Base-by-base conservation (phyloP, 2,329 filamentous ascomycete species). In the Cladosporium austrohemisphaericum region DNA sequence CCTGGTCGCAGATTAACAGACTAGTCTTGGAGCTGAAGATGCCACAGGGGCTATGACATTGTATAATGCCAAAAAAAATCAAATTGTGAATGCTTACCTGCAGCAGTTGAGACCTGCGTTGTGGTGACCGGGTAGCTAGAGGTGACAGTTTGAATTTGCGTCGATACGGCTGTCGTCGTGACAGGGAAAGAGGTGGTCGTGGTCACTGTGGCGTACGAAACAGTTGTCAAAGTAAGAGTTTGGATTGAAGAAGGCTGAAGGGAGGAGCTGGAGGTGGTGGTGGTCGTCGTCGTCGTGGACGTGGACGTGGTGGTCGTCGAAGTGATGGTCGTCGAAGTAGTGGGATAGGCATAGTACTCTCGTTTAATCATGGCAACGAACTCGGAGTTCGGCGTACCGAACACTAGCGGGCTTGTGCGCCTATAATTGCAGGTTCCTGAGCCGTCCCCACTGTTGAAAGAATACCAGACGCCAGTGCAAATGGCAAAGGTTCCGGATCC, bases 111-210 rank as follows among this genome's bases (percentile, higher is more conserved):
- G 4, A 43, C 13, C 14, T 43, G 40, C 2, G 40, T 32, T 31
- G 20, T 29, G 7, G 41, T 45, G 11, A 45, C 22, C 3, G 41
- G 32, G 28, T 45, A 45, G 32, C 31, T 45, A 6, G 41, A 18
- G 1, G 41, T 45, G 1, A 45, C 10, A 10, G 46, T 49, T 14
- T 49, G 46, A 5, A 41, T 22, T n/a, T 33, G 36, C 3, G 46
- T 41, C 3, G 46, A 41, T 6, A 49, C 11, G 2, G 36, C 35
- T 19, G 46, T 41, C 2, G 46, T 49, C 7, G 46, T 49, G 9
- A 41, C 32, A 5, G 37, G 14, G 25, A 40, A 32, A 7, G 45
- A 48, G 5, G 18, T 48, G 1, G 45, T 48, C 3, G 35, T 25
- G 4, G 45, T 48, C 7, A 48, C 26, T 6, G 35, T 48, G 8